Percentiles rank a stretch among this genome's conserved stretches.
Evolutionary conservation across 495 filamentous ascomycete species (phyloP).

Genomic region (Lasiosphaeria hispida): DNA sequence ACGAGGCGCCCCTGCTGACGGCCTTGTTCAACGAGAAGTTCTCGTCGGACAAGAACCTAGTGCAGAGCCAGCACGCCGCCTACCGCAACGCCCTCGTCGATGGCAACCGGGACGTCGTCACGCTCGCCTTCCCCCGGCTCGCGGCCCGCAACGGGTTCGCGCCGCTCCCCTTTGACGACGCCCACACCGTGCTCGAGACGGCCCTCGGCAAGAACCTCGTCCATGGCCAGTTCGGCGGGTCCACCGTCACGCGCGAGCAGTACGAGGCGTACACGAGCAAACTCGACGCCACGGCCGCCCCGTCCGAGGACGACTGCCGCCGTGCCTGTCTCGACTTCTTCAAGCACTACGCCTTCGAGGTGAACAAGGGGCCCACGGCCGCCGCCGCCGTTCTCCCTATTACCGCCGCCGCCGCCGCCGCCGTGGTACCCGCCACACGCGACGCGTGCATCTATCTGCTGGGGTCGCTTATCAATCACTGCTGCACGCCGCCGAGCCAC

Average conservation of each 20-base stretch:
- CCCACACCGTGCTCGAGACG: neutral
- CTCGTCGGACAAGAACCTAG: constrained; percentile 8
- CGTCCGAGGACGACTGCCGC: constrained; percentile 7
- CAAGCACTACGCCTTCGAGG: constrained; percentile 29
- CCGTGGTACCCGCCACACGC: neutral
- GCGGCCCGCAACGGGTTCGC: constrained; percentile 14
- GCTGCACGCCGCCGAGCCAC: constrained; percentile 21
- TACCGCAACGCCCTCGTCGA: constrained; percentile 10
- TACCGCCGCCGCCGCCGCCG: neutral
- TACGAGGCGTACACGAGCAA: constrained; percentile 17
- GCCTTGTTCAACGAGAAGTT: constrained; percentile 25
- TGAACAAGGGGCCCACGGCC: neutral
- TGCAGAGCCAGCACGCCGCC: constrained; percentile 14
- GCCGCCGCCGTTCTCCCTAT: neutral
- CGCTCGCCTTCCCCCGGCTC: constrained; percentile 18
- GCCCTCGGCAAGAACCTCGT: constrained; percentile 20
- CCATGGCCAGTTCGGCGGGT: constrained; percentile 18
- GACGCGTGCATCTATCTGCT: constrained; percentile 31
- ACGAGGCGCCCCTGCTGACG: constrained; percentile 26
- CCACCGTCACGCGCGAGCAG: constrained; percentile 17
- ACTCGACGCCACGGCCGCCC: neutral
- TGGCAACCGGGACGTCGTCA: neutral
- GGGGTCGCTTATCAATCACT: constrained; percentile 34
- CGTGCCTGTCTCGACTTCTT: constrained; percentile 25
- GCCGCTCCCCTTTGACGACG: constrained; percentile 1